These are phyloP conservation scores for Bruguiera hainesii DNA, from an alignment of 441 rosid genomes.

Conservation along the genomic window DNA sequence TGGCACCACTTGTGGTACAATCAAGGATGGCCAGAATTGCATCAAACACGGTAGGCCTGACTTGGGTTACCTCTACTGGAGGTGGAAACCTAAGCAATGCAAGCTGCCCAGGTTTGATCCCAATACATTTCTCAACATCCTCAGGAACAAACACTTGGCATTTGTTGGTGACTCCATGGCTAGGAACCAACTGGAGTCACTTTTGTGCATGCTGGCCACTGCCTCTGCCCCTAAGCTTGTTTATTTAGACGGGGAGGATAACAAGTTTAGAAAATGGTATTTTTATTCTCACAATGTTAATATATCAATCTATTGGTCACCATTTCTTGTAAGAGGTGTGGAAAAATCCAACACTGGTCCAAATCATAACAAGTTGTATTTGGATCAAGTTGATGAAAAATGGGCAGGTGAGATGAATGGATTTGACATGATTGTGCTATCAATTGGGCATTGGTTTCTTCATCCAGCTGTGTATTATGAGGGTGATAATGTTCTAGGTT, in stretches of 20 bases:
- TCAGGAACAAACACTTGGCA: conserved; percentile 64
- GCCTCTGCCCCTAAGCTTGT: conserved; percentile 53
- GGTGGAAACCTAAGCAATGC: conserved; percentile 81
- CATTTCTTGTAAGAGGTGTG: conserved; percentile 74
- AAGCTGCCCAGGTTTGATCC: conserved; percentile 84
- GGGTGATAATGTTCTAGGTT: conserved; percentile 61
- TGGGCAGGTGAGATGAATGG: conserved; percentile 65
- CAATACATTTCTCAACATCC: conserved; percentile 48
- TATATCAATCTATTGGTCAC: conserved; percentile 89
- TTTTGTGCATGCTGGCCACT: conserved; percentile 69
- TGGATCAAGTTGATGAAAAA: conserved; percentile 67
- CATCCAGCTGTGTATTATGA: conserved; percentile 84
- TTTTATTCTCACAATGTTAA: conserved; percentile 50
- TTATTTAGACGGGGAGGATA: conserved; percentile 59
- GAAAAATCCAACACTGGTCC: conserved; percentile 65
- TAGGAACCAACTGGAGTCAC: conserved; percentile 90
- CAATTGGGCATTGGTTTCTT: conserved; percentile 91
- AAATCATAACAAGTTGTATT: conserved; percentile 54
- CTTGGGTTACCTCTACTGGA: conserved; percentile 74
- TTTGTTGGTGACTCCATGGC: conserved; percentile 97
- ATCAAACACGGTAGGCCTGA: conserved; percentile 83
- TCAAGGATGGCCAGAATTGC: conserved; percentile 88
- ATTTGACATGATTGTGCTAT: conserved; percentile 58
- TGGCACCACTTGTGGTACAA: conserved; percentile 72
- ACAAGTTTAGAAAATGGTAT: conserved; percentile 75